Percentiles rank a stretch among this genome's conserved stretches.
phyloP scores from a whole-genome alignment of 202 grass and related monocot species.

The Setaria italica region DNA sequence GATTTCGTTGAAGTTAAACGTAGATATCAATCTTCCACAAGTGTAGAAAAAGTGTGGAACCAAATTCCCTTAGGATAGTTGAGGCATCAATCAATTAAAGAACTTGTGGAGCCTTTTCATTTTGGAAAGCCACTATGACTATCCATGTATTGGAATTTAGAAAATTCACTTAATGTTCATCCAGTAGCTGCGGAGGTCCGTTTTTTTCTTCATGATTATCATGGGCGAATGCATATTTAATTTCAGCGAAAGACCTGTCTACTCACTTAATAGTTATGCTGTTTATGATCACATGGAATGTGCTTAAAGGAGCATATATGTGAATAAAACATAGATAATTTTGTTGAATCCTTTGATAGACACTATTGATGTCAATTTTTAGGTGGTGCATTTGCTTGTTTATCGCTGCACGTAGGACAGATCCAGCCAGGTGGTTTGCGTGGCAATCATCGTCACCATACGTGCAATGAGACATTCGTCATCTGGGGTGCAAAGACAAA shows the following conservation, averaged over 20 bases:
- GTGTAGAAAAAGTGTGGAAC: background rate
- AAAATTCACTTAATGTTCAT: background rate
- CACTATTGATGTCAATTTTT: slow-evolving; percentile 9
- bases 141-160: background rate
- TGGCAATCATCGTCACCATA: slow-evolving; percentile 92
- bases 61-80: background rate
- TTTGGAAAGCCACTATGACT: background rate
- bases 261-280: slow-evolving; percentile 1
- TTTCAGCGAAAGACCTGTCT: background rate
- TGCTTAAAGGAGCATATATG: background rate
- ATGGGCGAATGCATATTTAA: background rate
- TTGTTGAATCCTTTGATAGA: background rate
- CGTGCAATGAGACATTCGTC: slow-evolving; percentile 91
- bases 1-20: background rate
- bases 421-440: slow-evolving; percentile 86
- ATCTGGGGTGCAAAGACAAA: slow-evolving; percentile 96
- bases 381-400: slow-evolving; percentile 82
- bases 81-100: background rate
- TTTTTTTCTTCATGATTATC: background rate
- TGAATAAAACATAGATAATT: background rate
- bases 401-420: slow-evolving; percentile 73
- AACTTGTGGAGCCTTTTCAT: background rate
- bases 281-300: background rate
- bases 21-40: background rate
- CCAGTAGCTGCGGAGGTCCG: background rate